phyloP scores from a whole-genome alignment of 202 grass and related monocot species.

The Setaria viridis region DNA sequence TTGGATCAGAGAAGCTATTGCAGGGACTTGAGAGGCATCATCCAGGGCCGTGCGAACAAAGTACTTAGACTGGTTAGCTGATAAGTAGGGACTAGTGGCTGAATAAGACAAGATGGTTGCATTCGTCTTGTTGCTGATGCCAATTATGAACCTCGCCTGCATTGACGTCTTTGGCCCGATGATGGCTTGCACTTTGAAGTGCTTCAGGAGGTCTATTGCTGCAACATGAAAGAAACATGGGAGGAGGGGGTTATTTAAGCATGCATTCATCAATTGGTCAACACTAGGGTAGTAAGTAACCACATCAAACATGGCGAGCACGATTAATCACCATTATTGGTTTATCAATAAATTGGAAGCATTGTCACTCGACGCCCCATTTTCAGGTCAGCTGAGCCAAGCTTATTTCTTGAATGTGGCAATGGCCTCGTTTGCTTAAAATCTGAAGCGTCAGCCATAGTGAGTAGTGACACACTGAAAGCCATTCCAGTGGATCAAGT shows the following conservation, averaged over 20 bases:
- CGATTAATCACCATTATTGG: not conserved
- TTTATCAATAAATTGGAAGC: not conserved
- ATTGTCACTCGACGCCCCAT: not conserved
- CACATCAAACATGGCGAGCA: not conserved
- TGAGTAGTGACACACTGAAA: not conserved
- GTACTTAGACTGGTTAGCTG: slow-evolving; percentile 31
- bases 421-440: not conserved
- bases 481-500: not conserved
- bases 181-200: slow-evolving; percentile 40
- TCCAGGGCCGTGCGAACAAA: slow-evolving; percentile 49
- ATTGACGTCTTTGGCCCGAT: slow-evolving; percentile 44
- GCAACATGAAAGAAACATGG: not conserved
- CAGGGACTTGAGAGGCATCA: slow-evolving; percentile 41
- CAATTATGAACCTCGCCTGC: slow-evolving; percentile 41
- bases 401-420: not conserved
- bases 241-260: not conserved
- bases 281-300: slow-evolving; percentile 4
- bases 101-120: slow-evolving; percentile 53
- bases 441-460: not conserved
- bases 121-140: slow-evolving; percentile 39
- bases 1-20: slow-evolving; percentile 47
- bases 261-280: not conserved
- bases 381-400: not conserved
- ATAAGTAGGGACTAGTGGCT: slow-evolving; percentile 46
- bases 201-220: slow-evolving; percentile 48